Evolutionary conservation across 176 grass and related monocot species (phyloP).

Genomic region (Carex cristatella): DNA sequence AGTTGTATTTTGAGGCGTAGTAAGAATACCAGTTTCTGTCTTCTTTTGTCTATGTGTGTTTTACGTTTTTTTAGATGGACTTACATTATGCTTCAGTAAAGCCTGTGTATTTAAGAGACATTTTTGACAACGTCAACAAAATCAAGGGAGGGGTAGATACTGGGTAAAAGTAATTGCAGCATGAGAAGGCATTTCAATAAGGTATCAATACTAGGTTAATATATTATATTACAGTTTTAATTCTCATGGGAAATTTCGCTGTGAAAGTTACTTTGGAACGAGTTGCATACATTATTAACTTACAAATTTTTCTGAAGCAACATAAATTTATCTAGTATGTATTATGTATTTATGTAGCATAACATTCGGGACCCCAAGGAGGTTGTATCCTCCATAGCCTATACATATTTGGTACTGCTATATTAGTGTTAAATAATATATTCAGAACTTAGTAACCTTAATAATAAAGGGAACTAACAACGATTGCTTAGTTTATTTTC

Average conservation of each 20-base stretch:
- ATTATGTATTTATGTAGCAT: background rate
- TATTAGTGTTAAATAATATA: background rate
- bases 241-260: background rate
- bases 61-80: background rate
- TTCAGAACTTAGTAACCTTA: background rate
- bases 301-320: background rate
- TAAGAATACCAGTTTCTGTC: background rate
- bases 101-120: background rate
- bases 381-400: background rate
- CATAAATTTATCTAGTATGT: background rate
- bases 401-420: background rate
- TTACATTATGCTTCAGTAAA: background rate
- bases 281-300: background rate
- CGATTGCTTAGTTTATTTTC: background rate
- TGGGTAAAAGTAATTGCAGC: background rate
- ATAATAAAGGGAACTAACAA: background rate
- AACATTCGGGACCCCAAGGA: background rate
- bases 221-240: background rate
- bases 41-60: background rate
- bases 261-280: background rate
- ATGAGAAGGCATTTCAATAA: background rate
- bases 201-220: background rate
- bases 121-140: background rate
- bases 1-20: background rate
- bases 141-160: background rate